These are phyloP conservation scores for Combretum micranthum DNA, from an alignment of 345 rosid species.

Conservation along the genomic window DNA sequence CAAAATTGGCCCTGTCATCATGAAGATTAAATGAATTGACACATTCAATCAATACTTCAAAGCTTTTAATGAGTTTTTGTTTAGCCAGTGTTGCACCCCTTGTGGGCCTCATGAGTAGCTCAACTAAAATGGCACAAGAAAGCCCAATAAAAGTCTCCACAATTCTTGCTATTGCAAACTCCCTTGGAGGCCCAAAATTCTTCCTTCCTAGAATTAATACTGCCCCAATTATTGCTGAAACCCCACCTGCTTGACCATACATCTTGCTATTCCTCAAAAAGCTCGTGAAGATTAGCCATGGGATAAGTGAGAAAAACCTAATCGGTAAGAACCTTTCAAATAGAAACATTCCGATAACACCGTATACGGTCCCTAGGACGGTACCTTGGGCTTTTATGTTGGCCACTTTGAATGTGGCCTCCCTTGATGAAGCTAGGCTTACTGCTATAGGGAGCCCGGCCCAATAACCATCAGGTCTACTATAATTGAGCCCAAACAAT, in stretches of 20 bases:
- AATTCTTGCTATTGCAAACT: conserved; percentile 81
- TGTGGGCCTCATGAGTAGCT: conserved; percentile 51
- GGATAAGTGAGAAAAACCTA: conserved; percentile 71
- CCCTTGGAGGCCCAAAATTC: conserved; percentile 67
- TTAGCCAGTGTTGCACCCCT: conserved; percentile 72
- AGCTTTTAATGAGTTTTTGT: conserved; percentile 37
- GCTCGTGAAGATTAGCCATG: conserved; percentile 74
- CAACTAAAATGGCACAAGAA: conserved; percentile 59
- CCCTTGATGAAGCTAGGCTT: conserved; percentile 54
- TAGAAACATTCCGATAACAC: conserved; percentile 74
- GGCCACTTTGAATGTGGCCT: conserved; percentile 72
- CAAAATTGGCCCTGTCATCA: conserved; percentile 18
- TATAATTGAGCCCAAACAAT: conserved; percentile 59
- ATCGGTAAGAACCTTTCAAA: conserved; percentile 55
- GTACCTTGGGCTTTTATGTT: conserved; percentile 91
- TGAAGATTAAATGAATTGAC: conserved; percentile 30
- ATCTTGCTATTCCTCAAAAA: conserved; percentile 59
- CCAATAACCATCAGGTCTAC: conserved; percentile 71
- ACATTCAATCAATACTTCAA: conserved; percentile 38
- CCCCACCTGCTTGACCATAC: conserved; percentile 87
- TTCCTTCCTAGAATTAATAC: conserved; percentile 69
- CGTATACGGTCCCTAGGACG: conserved; percentile 81
- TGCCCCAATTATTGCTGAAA: conserved; percentile 80
- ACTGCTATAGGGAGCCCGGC: conserved; percentile 74
- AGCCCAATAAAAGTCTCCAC: conserved; percentile 79